Evolutionary conservation across 2,329 filamentous ascomycete species (phyloP).

Genomic region (Trichoderma pleuroti): DNA sequence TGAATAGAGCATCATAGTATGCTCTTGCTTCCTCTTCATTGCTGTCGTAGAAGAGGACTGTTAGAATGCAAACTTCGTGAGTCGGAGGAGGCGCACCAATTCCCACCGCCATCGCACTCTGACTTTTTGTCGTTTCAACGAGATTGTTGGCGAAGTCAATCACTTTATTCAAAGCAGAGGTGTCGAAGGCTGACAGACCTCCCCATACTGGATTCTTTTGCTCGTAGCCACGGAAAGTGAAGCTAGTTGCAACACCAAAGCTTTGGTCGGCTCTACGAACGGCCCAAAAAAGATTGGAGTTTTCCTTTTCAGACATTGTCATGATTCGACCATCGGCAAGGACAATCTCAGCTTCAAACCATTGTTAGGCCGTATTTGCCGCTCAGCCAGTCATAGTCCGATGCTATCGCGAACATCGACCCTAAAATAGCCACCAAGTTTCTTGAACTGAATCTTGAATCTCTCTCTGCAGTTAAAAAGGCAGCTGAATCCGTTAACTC

Average conservation of each 20-base stretch:
- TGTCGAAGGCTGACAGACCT: not conserved
- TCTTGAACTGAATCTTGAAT: constrained; percentile 36
- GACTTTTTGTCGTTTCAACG: not conserved
- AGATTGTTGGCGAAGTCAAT: not conserved
- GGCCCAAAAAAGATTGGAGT: not conserved
- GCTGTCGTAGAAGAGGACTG: not conserved
- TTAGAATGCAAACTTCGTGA: not conserved
- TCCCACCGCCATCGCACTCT: not conserved
- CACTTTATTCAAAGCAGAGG: not conserved
- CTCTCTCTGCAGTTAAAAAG: constrained; percentile 34
- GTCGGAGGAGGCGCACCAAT: not conserved
- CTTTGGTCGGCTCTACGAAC: not conserved
- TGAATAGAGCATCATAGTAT: not conserved
- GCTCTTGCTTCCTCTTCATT: not conserved
- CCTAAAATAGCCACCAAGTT: constrained; percentile 32
- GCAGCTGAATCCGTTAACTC: constrained; percentile 34
- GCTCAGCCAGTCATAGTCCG: constrained; percentile 22
- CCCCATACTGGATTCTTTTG: not conserved
- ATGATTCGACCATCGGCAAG: not conserved
- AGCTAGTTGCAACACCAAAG: not conserved
- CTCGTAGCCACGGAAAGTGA: not conserved
- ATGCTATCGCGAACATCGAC: constrained; percentile 34
- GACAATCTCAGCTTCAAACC: not conserved
- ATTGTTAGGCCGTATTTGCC: not conserved
- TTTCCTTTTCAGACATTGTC: not conserved